Conservation (phyloP, 306 rosid genomes). For the Alnus rubra region DNA sequence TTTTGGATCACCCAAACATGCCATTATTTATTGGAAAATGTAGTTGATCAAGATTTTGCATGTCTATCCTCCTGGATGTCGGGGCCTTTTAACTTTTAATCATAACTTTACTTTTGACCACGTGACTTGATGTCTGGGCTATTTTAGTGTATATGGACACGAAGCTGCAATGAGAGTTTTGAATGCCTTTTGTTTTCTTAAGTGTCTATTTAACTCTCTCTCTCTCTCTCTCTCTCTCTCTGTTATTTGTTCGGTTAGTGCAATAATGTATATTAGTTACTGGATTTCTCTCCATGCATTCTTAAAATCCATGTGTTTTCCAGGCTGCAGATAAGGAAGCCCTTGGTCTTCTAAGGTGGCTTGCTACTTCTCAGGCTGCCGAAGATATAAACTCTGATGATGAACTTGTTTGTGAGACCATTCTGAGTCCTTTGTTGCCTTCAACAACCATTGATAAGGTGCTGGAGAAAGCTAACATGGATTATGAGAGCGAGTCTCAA, state of each 20-base stretch:
- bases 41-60: slow-evolving; percentile 6
- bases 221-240: neutral
- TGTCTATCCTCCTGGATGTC: neutral
- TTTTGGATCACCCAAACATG: no score
- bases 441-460: slow-evolving; percentile 67
- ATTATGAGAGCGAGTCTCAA: slow-evolving; percentile 80
- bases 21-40: slow-evolving; percentile 31
- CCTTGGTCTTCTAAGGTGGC: slow-evolving; percentile 75
- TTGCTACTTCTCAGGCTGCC: slow-evolving; percentile 78
- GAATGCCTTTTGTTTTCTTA: neutral
- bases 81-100: neutral
- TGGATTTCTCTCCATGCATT: slow-evolving; percentile 24
- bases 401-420: slow-evolving; percentile 76
- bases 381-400: slow-evolving; percentile 81
- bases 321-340: slow-evolving; percentile 74
- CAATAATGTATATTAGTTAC: neutral
- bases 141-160: neutral
- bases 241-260: neutral
- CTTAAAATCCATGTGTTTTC: slow-evolving; percentile 27
- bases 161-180: neutral
- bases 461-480: slow-evolving; percentile 75
- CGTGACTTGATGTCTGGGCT: neutral
- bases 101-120: neutral
- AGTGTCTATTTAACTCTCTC: neutral
- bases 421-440: slow-evolving; percentile 77